phyloP scores from a whole-genome alignment of 768 basidiomycete species.

The Boletus vinaceobasis region DNA sequence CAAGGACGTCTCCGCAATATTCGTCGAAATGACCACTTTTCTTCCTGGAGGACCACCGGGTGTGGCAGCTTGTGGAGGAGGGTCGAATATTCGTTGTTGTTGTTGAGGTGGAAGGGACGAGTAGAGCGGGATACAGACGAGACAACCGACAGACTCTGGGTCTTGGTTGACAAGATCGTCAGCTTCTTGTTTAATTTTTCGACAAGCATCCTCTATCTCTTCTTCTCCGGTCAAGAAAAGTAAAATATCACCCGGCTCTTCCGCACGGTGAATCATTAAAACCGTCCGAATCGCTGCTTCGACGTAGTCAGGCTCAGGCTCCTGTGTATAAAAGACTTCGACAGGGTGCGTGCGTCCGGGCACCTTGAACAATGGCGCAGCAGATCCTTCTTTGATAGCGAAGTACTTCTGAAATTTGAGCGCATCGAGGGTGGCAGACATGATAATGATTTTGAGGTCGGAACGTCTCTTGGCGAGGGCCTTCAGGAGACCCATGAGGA shows the following conservation, averaged over 20 bases:
- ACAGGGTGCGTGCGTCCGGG: conserved; percentile 94
- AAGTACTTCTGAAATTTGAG: conserved; percentile 98
- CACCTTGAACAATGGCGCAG: conserved; percentile 83
- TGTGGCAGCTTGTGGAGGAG: conserved; percentile 62
- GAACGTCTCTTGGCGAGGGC: conserved; percentile 69
- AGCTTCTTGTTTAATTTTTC: conserved; percentile 88
- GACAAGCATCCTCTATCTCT: conserved; percentile 95
- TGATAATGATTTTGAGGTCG: conserved; percentile 96
- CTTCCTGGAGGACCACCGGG: conserved; percentile 78
- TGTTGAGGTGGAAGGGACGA: conserved; percentile 92
- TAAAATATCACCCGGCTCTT: conserved; percentile 89
- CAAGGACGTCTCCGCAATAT: conserved; percentile 95
- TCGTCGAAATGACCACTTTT: conserved; percentile 93
- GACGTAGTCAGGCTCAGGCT: conserved; percentile 93
- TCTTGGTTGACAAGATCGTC: conserved; percentile 76
- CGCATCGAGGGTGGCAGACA: conserved; percentile 97
- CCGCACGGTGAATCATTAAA: conserved; percentile 94
- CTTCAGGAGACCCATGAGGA: conserved; percentile 96
- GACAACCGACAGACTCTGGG: conserved; percentile 74
- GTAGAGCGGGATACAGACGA: conserved; percentile 90
- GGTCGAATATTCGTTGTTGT: conserved; percentile 96
- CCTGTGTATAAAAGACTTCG: conserved; percentile 91
- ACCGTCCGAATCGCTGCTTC: conserved; percentile 96
- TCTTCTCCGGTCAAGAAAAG: conserved; percentile 98
- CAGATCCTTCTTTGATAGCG: conserved; percentile 37